Evolutionary conservation across 2,329 filamentous ascomycete species (phyloP).

Genomic region (Diaporthe ilicicola): DNA sequence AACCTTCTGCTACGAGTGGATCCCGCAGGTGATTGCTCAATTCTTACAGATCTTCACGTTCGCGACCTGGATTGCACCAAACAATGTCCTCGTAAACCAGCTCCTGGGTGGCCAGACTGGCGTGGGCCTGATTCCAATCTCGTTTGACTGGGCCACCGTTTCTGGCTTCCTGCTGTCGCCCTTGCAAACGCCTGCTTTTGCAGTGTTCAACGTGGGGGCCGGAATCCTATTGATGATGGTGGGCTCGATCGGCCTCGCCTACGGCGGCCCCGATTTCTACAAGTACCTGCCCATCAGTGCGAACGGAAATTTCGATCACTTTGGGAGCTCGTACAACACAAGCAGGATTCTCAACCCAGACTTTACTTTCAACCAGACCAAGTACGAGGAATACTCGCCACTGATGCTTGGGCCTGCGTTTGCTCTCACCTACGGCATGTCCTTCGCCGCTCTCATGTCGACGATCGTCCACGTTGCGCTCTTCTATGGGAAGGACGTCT

Average conservation of each 20-base stretch:
- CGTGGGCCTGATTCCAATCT: conserved; percentile 67
- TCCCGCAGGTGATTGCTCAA: conserved; percentile 46
- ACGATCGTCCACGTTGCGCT: conserved; percentile 61
- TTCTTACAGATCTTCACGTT: conserved; percentile 60
- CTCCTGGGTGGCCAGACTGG: conserved; percentile 68
- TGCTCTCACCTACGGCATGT: conserved; percentile 63
- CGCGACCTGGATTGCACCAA: conserved; percentile 68
- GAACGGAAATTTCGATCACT: conserved; percentile 63
- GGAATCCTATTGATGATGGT: conserved; percentile 59
- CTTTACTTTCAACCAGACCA: conserved; percentile 51
- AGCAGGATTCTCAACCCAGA: conserved; percentile 52
- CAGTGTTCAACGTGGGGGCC: conserved; percentile 67
- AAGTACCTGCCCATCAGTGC: conserved; percentile 59
- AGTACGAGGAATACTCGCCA: conserved; percentile 57
- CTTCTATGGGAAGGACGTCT: conserved; percentile 53
- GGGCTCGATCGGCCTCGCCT: conserved; percentile 53
- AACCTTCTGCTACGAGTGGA: conserved; percentile 52
- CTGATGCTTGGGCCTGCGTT: conserved; percentile 64
- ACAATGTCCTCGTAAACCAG: conserved; percentile 68
- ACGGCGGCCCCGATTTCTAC: conserved; percentile 54
- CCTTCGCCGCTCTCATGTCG: conserved; percentile 63
- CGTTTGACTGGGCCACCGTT: conserved; percentile 63
- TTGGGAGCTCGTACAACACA: conserved; percentile 54
- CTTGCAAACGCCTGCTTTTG: conserved; percentile 67
- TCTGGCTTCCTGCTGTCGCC: conserved; percentile 65